Evolutionary conservation across 75 land plant species (phyloP).

Genomic region (Selaginella tamariscina): DNA sequence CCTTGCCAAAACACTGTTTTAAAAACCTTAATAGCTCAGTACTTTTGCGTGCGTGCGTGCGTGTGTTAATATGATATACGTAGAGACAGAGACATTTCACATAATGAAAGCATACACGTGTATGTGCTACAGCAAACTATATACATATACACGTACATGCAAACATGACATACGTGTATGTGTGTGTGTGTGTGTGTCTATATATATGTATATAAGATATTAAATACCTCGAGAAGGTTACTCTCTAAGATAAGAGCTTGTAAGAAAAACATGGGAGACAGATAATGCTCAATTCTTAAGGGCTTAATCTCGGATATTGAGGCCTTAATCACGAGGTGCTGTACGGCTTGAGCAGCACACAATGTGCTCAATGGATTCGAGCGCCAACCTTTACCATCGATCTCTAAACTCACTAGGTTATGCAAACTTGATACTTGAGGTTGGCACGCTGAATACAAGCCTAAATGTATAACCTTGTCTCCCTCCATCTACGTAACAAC

Average conservation of each 20-base stretch:
- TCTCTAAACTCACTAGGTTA: not conserved
- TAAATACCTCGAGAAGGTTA: not conserved
- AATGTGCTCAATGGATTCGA: not conserved
- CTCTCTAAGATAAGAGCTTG: not conserved
- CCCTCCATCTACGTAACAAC: too few species aligned
- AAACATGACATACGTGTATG: too few species aligned
- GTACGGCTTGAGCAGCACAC: not conserved
- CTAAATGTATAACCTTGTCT: not conserved
- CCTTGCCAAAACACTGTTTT: not conserved
- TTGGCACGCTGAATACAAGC: not conserved
- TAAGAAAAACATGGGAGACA: not conserved
- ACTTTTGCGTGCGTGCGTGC: too few species aligned
- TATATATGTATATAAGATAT: too few species aligned
- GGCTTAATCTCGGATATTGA: not conserved
- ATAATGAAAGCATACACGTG: too few species aligned
- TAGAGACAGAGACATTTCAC: too few species aligned
- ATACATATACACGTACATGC: too few species aligned
- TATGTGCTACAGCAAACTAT: too few species aligned
- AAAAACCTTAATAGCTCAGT: not conserved
- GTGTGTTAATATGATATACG: too few species aligned
- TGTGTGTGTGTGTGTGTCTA: too few species aligned
- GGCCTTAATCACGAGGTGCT: not conserved
- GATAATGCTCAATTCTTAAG: not conserved
- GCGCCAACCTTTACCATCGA: not conserved
- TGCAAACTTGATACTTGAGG: not conserved